A percentile compares a stretch with the other conserved stretches of the same genome.
These are phyloP conservation scores for Tetradesmus lagerheimii DNA, from an alignment of 139 green algal genomes.

Conservation along the genomic window DNA sequence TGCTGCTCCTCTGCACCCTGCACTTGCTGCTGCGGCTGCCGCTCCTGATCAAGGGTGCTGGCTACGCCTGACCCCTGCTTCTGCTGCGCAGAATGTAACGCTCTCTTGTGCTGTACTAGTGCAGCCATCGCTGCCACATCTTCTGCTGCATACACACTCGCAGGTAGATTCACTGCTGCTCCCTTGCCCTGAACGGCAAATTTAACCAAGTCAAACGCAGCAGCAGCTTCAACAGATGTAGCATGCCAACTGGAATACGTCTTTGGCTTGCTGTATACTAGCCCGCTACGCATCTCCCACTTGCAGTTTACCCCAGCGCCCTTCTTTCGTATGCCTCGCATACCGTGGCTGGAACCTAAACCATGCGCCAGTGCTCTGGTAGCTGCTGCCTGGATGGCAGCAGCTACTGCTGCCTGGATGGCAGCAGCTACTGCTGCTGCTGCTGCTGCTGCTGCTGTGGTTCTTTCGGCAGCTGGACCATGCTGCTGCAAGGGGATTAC, in stretches of 20 bases:
- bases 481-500: neutral
- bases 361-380: neutral
- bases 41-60: neutral
- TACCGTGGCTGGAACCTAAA: neutral
- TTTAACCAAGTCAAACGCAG: neutral
- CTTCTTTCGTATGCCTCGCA: neutral
- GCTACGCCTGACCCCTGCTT: neutral
- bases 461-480: slow-evolving; percentile 1
- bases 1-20: neutral
- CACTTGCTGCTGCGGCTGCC: neutral
- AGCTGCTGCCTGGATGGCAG: neutral
- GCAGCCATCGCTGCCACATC: slow-evolving; percentile 11
- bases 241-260: neutral
- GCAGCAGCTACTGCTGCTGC: neutral
- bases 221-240: slow-evolving; percentile 1
- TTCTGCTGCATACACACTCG: neutral
- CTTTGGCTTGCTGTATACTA: neutral
- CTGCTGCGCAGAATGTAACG: neutral
- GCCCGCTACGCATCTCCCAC: neutral
- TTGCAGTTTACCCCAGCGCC: too few species aligned
- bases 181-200: neutral
- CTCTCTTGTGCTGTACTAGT: neutral
- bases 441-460: neutral
- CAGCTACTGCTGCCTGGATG: neutral
- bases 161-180: slow-evolving; percentile 2